These are phyloP conservation scores for Pseudocercospora fijiensis DNA, from an alignment of 2,329 filamentous ascomycete species.

Conservation along the genomic window DNA sequence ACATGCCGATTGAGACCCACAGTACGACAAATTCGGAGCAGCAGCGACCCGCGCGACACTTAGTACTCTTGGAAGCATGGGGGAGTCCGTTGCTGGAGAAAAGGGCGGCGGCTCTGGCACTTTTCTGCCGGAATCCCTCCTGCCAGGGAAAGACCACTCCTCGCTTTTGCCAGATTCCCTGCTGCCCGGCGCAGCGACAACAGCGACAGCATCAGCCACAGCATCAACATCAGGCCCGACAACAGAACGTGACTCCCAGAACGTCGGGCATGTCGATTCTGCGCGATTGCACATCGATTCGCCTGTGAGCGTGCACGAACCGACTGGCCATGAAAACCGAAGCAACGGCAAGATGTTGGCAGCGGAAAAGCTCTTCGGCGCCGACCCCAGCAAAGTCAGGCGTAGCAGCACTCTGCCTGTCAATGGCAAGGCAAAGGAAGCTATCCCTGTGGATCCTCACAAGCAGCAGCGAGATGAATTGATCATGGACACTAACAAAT, in stretches of 20 bases:
- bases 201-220: neutral
- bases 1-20: conserved; percentile 5
- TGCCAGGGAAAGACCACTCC: neutral
- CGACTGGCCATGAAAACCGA: conserved; percentile 18
- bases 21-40: neutral
- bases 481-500: conserved; percentile 69
- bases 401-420: conserved; percentile 26
- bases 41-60: neutral
- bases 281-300: neutral
- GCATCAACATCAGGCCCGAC: neutral
- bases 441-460: conserved; percentile 20
- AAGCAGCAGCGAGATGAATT: conserved; percentile 37
- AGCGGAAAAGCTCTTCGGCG: conserved; percentile 23
- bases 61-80: conserved; percentile 1
- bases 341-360: conserved; percentile 28
- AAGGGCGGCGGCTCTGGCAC: neutral
- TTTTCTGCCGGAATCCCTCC: neutral
- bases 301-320: conserved; percentile 3
- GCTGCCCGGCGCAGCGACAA: neutral
- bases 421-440: conserved; percentile 13
- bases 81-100: conserved; percentile 5
- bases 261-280: neutral
- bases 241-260: neutral
- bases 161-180: neutral
- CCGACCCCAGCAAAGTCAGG: conserved; percentile 10